phyloP scores from a whole-genome alignment of 192 early-diverging fungal species.

The Gigaspora rosea region DNA sequence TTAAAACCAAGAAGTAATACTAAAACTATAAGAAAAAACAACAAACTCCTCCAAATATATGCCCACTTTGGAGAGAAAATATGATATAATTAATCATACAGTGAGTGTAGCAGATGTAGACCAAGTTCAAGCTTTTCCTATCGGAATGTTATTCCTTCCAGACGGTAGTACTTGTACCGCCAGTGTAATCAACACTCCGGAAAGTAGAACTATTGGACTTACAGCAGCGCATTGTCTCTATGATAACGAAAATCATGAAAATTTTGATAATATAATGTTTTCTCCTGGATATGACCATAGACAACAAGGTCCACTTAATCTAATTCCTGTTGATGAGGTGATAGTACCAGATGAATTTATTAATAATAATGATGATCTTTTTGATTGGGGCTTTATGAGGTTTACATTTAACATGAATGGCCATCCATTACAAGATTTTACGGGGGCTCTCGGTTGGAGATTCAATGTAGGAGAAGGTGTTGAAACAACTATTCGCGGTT shows the following conservation, averaged over 20 bases:
- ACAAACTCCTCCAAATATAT: slow-evolving; percentile 3
- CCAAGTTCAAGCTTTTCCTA: not conserved
- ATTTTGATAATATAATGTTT: not conserved
- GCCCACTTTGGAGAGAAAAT: slow-evolving; percentile 6
- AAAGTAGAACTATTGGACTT: not conserved
- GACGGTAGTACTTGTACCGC: not conserved
- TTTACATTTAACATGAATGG: slow-evolving; percentile 1
- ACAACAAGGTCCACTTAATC: not conserved
- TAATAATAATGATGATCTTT: slow-evolving; percentile 2
- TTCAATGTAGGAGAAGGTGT: not conserved
- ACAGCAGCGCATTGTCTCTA: slow-evolving; percentile 12
- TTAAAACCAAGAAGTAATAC: not conserved
- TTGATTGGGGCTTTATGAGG: not conserved
- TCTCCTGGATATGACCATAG: not conserved
- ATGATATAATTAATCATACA: not conserved
- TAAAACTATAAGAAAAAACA: slow-evolving; percentile 14
- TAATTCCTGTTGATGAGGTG: not conserved
- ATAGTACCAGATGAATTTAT: slow-evolving; percentile 1
- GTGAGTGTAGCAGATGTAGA: not conserved
- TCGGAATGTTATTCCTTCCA: not conserved
- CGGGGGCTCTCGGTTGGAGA: not conserved
- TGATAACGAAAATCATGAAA: not conserved
- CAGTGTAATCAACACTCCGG: not conserved
- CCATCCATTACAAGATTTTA: not conserved
- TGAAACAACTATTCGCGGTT: not conserved